Percentiles rank a stretch among this genome's conserved stretches.
These are phyloP conservation scores for Cercospora sojina DNA, from an alignment of 2,329 filamentous ascomycete genomes.

Conservation along the genomic window DNA sequence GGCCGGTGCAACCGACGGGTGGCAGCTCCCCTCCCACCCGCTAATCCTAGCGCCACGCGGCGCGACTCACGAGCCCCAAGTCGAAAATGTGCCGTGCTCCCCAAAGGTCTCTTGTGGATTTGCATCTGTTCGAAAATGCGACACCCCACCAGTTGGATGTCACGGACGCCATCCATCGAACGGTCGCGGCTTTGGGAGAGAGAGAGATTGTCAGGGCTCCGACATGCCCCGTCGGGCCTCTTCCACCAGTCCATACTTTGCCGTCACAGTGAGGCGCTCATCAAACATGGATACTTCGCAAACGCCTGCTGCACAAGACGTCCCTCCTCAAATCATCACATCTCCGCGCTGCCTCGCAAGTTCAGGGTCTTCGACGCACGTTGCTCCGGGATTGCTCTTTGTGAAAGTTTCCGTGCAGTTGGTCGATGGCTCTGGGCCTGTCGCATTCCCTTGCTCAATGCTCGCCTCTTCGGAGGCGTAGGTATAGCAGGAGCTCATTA, in stretches of 20 bases:
- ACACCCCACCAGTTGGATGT: slow-evolving; percentile 1
- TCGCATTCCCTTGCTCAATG: neutral
- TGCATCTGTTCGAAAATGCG: neutral
- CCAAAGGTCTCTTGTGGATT: neutral
- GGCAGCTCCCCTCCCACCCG: slow-evolving; percentile 12
- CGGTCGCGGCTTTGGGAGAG: neutral
- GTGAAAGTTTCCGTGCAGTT: neutral
- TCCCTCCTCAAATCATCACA: neutral
- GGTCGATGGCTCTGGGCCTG: neutral
- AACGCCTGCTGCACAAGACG: neutral
- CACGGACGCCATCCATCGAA: neutral
- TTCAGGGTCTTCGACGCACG: slow-evolving; percentile 1
- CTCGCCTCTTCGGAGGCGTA: neutral
- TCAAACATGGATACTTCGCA: neutral
- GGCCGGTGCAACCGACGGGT: neutral
- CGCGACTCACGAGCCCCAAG: slow-evolving; percentile 9
- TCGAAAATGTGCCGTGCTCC: slow-evolving; percentile 13
- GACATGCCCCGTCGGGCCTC: neutral
- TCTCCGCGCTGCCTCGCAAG: neutral
- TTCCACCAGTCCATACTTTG: neutral
- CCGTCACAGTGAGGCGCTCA: neutral
- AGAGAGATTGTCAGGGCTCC: neutral
- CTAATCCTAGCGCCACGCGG: slow-evolving; percentile 5
- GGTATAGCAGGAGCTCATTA: neutral
- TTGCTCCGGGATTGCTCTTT: neutral